These are phyloP conservation scores for Podaxis pistillaris DNA, from an alignment of 768 basidiomycete genomes.

Conservation along the genomic window DNA sequence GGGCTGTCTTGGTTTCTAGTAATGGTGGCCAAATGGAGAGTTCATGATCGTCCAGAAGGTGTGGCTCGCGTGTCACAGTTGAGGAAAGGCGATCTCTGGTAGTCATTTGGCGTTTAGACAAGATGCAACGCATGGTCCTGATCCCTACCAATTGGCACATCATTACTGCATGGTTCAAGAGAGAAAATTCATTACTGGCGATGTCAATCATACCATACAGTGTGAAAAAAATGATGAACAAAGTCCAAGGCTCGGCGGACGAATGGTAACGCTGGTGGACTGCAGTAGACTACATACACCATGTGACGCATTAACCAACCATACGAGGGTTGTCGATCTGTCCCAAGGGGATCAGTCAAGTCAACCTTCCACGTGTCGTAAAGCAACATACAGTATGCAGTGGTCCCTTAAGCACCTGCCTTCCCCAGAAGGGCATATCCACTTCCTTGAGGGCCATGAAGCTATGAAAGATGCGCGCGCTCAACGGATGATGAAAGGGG, in stretches of 20 bases:
- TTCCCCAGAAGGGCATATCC: slow-evolving; percentile 72
- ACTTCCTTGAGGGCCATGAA: slow-evolving; percentile 69
- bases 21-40: background rate
- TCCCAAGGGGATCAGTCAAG: background rate
- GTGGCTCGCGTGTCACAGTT: background rate
- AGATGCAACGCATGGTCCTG: background rate
- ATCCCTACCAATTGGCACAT: too few species aligned
- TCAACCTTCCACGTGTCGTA: background rate
- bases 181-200: background rate
- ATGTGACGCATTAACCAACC: background rate
- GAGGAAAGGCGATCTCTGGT: background rate
- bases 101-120: background rate
- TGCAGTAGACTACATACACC: background rate
- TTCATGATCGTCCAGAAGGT: background rate
- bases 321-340: background rate
- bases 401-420: slow-evolving; percentile 28
- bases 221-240: background rate
- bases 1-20: background rate
- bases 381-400: background rate
- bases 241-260: background rate
- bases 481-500: background rate
- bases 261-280: background rate
- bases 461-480: slow-evolving; percentile 41
- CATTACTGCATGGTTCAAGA: background rate
- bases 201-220: background rate